These are phyloP conservation scores for Apiotrichum montevideense DNA, from an alignment of 1,284 basidiomycete genomes.

Conservation along the genomic window DNA sequence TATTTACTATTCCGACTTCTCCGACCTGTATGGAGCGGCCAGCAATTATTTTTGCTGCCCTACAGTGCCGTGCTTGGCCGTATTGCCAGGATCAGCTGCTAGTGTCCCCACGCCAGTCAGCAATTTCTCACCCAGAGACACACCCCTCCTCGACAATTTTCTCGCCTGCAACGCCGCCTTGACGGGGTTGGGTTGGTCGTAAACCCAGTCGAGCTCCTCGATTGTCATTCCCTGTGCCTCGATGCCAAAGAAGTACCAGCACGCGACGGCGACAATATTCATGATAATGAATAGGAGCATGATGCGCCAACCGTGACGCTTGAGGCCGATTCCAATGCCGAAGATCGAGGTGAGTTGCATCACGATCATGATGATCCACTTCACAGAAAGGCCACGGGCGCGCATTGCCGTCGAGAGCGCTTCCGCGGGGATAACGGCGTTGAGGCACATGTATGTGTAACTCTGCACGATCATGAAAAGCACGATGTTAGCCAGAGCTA, in stretches of 20 bases:
- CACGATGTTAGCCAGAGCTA: background rate
- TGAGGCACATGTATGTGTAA: slow-evolving; percentile 38
- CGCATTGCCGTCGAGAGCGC: slow-evolving; percentile 55
- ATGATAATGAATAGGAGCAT: slow-evolving; percentile 39
- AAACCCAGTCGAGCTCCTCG: slow-evolving; percentile 25
- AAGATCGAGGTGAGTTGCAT: slow-evolving; percentile 30
- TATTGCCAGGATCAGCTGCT: no score
- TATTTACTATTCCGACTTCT: no score
- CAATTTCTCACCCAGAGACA: no score
- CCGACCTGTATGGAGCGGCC: no score
- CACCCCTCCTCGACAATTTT: no score
- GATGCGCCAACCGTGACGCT: background rate
- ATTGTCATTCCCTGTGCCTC: slow-evolving; percentile 42
- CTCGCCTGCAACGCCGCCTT: no score
- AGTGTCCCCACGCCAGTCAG: no score
- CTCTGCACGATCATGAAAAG: slow-evolving; percentile 3
- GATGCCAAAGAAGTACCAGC: slow-evolving; percentile 46
- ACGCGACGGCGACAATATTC: slow-evolving; percentile 38
- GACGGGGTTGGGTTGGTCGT: background rate
- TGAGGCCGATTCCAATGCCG: background rate
- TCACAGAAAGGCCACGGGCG: slow-evolving; percentile 54
- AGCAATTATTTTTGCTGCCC: no score
- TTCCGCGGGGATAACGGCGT: slow-evolving; percentile 57
- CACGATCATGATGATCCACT: slow-evolving; percentile 48
- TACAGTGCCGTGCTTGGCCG: no score